phyloP scores from a whole-genome alignment of 2,329 filamentous ascomycete genomes.

The Claviceps monticola region DNA sequence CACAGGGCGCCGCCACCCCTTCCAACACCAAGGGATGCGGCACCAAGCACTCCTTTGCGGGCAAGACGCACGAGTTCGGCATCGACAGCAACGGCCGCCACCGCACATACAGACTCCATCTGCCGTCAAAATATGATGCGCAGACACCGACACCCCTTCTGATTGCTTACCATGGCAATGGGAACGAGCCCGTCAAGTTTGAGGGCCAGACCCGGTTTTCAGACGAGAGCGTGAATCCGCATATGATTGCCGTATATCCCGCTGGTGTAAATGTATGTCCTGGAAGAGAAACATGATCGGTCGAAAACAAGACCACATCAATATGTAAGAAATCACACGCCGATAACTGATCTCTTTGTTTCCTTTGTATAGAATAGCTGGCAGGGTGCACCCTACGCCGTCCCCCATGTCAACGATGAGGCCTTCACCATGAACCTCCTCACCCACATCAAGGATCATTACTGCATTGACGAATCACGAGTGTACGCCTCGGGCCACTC shows the following conservation, averaged over 20 bases:
- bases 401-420: constrained; percentile 22
- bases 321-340: background rate
- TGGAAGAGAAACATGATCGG: background rate
- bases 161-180: constrained; percentile 32
- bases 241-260: constrained; percentile 29
- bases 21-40: constrained; percentile 7
- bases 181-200: constrained; percentile 19
- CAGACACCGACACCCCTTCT: constrained; percentile 24
- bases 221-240: constrained; percentile 21
- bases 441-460: constrained; percentile 19
- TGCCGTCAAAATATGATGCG: constrained; percentile 18
- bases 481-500: constrained; percentile 30
- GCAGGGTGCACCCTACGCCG: constrained; percentile 23
- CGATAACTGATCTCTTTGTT: background rate
- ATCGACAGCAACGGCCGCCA: constrained; percentile 11
- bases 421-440: constrained; percentile 31
- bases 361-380: constrained; percentile 20
- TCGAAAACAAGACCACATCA: too few relatives aligned
- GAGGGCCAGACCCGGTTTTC: constrained; percentile 24
- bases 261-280: constrained; percentile 23
- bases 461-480: constrained; percentile 26
- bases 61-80: constrained; percentile 10
- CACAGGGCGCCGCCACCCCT: background rate
- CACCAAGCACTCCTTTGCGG: constrained; percentile 10
- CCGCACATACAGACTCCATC: constrained; percentile 10